Evolutionary conservation across 73 alveolate genomes (phyloP).

Genomic region (Tetrahymena borealis): DNA sequence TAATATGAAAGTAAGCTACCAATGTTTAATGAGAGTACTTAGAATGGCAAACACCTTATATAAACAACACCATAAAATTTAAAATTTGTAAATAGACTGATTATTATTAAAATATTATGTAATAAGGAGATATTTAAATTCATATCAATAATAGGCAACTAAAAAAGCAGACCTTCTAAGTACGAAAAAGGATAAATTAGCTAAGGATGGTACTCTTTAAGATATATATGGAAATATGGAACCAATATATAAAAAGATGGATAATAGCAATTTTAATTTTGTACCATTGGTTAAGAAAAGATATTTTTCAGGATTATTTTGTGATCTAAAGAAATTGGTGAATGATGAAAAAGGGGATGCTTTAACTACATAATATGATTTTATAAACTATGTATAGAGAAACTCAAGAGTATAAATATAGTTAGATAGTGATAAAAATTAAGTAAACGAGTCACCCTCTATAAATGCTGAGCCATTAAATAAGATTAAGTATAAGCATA

Average conservation of each 20-base stretch:
- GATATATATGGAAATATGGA: neutral
- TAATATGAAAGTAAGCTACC: neutral
- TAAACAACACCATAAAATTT: neutral
- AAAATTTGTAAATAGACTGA: no score
- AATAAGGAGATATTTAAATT: no score
- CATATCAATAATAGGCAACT: neutral
- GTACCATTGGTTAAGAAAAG: neutral
- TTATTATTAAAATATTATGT: no score
- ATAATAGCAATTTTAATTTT: neutral
- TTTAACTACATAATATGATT: neutral
- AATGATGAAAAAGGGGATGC: neutral
- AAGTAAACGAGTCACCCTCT: neutral
- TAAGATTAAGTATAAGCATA: neutral
- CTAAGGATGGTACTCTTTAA: neutral
- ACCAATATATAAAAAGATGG: neutral
- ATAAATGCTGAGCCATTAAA: neutral
- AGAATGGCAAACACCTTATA: neutral
- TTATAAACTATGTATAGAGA: neutral
- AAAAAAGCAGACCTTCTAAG: neutral
- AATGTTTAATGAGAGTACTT: neutral
- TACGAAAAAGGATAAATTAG: neutral
- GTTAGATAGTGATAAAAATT: neutral
- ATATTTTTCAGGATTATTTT: neutral
- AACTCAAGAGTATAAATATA: neutral
- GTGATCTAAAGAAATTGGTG: neutral